Evolutionary conservation across 164 flowering plant species (phyloP), one percentile per base, ranked within the genome.

Genomic region (Litsea cubeba): DNA sequence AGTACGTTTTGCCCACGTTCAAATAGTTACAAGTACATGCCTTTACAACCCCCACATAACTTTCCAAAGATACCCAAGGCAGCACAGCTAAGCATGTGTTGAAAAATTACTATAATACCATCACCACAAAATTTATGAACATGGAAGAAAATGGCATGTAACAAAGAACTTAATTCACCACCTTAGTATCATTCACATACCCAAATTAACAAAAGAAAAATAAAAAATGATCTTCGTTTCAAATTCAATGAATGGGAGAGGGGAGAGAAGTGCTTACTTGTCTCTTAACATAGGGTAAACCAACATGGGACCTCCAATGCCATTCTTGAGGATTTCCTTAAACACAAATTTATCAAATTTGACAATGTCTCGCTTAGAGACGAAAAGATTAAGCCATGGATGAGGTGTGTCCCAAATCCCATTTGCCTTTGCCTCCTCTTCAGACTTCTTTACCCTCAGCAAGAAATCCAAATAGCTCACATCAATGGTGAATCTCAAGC

Each of bases 391-490:
- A 30, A 95, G 74, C 97, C 98, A 95, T 6, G 97, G 98, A 83
- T 95, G 98, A 6, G 98, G 95, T 17, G 90, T 77, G 63, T 89
- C 88, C 98, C 97, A 92, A 0, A 80, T 83, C 2, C 98, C 97
- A 46, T 69, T 84, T 30, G 83, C 87, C 63, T 67, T 88, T 0
- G 97, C 94, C 30, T 76, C 77, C 46, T 80, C 76, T 81, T 92
- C 95, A 18, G 70, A 85, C 0, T 72, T 81, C 74, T 89, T 88
- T 26, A 94, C 97, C 17, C 98, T 87, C 50, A 84, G 70, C 25
- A 94, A 12, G 70, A 92, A 95, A 12, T 87, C 93, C 77, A 75
- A 75, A 84, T 90, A 92, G 76, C 82, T 84, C 60, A 90, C 49
- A 75, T 91, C 91, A 77, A 81, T 76, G 72, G 83, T 71, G 79